These are phyloP conservation scores for Salvia sclarea DNA, from an alignment of 305 asterid genomes.

Conservation along the genomic window DNA sequence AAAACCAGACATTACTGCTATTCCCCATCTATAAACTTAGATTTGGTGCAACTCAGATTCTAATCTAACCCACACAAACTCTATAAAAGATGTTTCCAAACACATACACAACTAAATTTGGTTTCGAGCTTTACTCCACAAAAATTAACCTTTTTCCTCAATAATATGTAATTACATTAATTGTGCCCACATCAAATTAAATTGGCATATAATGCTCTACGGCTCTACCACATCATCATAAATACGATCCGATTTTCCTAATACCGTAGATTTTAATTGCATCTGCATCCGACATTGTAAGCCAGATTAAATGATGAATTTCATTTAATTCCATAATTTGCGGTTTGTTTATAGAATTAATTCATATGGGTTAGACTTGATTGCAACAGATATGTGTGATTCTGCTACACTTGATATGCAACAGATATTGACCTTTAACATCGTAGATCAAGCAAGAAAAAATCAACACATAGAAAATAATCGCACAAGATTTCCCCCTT, in stretches of 20 bases:
- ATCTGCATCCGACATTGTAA: background rate
- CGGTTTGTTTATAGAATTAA: background rate
- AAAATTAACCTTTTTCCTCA: background rate
- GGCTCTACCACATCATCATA: too few relatives aligned
- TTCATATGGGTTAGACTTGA: background rate
- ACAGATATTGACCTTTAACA: background rate
- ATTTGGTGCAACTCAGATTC: background rate
- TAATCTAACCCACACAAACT: background rate
- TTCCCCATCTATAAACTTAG: background rate
- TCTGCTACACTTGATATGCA: background rate
- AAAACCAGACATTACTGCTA: background rate
- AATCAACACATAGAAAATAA: background rate
- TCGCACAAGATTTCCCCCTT: background rate
- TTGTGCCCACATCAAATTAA: background rate
- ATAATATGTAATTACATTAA: background rate
- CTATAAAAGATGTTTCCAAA: background rate
- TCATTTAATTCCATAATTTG: background rate
- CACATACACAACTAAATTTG: background rate
- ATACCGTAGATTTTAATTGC: background rate
- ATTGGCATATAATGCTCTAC: background rate
- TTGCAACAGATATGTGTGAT: background rate
- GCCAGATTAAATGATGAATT: background rate
- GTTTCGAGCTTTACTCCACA: background rate
- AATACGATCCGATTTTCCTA: background rate
- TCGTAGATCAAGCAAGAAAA: background rate